Base-by-base conservation (phyloP, 768 basidiomycete genomes). In the Lactifluus echinatus region DNA sequence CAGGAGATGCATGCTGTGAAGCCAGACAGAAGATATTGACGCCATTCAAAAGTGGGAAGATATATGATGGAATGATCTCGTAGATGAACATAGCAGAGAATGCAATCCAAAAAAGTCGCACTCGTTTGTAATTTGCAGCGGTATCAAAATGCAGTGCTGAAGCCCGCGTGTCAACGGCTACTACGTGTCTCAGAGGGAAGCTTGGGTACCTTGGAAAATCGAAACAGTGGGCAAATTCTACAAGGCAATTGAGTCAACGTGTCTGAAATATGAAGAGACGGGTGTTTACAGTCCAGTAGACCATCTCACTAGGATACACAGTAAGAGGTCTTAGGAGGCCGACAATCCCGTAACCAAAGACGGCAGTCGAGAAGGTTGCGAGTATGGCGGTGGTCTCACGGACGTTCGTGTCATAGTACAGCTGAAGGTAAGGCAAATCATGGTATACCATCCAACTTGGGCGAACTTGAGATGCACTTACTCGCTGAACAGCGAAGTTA, bases 261-360 rank as follows among this genome's bases (percentile, higher is more conserved):
- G 11, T 12, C 19, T 8, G 14, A 10, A 1, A 23, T 21, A 23
- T n/a, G 45, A 54, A 15, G 28, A 10, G 10, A 39, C 29, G 31
- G 4, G 19, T 21, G 71, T 76, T 57, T 64, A 80, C 80, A 42
- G 57, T 53, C 80, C 80, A 82, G 60, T 82, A 83, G 17, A 84
- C 80, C 79, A 80, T 80, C 65, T 81, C 80, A 19, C 78, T 76
- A 0, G 80, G 80, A 64, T 82, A 81, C 7, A 83, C 79, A 0
- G 78, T 79, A 21, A 83, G 69, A 2, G 81, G 80, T 3, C 82
- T 76, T 8, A 83, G 68, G 3, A 85, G 62, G 2, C 83, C 83
- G 5, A 81, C 80, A 6, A 85, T 67, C 2, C 81, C 82, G 60
- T 82, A 83, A 76, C 80, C 81, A 66, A 84, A 83, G 65, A 79